Evolutionary conservation across 345 rosid genomes (phyloP).

Genomic region (Mallotus nudiflorus): DNA sequence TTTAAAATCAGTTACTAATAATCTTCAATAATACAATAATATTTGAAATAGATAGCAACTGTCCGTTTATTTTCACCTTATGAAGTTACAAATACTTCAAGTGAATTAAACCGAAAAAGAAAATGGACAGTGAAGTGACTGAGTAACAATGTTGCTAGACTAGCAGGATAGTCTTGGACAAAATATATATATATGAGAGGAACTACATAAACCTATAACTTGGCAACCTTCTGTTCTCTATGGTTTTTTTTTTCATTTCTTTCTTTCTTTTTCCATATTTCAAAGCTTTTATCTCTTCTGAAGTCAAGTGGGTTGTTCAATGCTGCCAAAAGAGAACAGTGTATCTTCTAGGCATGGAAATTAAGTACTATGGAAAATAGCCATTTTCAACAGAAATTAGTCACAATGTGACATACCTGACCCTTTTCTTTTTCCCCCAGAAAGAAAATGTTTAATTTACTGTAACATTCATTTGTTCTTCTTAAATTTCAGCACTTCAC

Average conservation of each 20-base stretch:
- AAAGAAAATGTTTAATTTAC: neutral
- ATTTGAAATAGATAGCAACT: too few relatives aligned
- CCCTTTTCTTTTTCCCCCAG: neutral
- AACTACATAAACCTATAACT: neutral
- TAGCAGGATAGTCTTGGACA: too few relatives aligned
- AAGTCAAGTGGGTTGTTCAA: neutral
- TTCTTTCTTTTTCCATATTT: neutral
- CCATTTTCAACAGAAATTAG: neutral
- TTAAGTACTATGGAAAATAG: neutral
- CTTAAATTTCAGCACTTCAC: neutral
- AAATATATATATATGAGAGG: neutral
- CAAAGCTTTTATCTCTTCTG: neutral
- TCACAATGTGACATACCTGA: neutral
- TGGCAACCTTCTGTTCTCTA: neutral
- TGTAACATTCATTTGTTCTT: neutral
- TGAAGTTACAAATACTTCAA: too few relatives aligned
- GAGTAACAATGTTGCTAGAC: too few relatives aligned
- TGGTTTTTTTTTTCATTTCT: neutral
- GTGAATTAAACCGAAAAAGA: too few relatives aligned
- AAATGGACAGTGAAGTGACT: too few relatives aligned
- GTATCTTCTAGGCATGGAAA: neutral
- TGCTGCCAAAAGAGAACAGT: neutral
- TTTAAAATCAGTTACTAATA: too few relatives aligned
- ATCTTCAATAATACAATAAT: too few relatives aligned
- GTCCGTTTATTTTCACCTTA: too few relatives aligned